These are phyloP conservation scores for Coemansia sp. DNA, from an alignment of 192 early-diverging fungal genomes.

Conservation along the genomic window DNA sequence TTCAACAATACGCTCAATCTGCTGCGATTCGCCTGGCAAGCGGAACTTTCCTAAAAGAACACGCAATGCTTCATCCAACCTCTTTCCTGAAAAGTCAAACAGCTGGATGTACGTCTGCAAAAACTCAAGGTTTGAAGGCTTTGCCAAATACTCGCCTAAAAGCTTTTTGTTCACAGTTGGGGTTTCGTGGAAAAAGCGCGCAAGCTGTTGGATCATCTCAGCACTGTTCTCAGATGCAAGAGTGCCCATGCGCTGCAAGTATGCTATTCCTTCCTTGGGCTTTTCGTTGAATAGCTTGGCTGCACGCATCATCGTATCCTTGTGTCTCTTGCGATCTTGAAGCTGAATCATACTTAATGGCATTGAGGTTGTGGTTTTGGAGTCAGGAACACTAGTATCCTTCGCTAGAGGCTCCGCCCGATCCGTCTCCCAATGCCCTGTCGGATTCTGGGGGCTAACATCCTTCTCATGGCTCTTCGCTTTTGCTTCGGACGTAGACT, in stretches of 20 bases:
- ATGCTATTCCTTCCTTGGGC: conserved; percentile 83
- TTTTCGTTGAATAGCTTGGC: conserved; percentile 81
- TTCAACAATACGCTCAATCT: conserved; percentile 94
- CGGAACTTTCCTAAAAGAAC: conserved; percentile 90
- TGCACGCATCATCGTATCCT: conserved; percentile 77
- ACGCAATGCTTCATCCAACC: conserved; percentile 93
- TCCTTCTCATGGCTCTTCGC: neutral
- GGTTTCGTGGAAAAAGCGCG: conserved; percentile 75
- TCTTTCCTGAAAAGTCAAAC: conserved; percentile 85
- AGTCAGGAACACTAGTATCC: neutral
- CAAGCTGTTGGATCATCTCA: conserved; percentile 56
- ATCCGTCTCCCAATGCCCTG: neutral
- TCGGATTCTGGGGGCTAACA: neutral
- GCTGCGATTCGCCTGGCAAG: conserved; percentile 96
- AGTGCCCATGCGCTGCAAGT: conserved; percentile 62
- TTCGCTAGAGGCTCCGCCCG: neutral
- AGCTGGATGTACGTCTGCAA: conserved; percentile 78
- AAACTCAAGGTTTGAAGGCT: conserved; percentile 81
- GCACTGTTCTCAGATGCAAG: conserved; percentile 24
- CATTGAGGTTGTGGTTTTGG: neutral
- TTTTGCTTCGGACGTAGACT: neutral
- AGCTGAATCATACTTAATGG: conserved; percentile 29
- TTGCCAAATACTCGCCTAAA: conserved; percentile 87
- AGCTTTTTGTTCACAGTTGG: conserved; percentile 84
- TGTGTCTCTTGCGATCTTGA: conserved; percentile 59